These are phyloP conservation scores for Boletus reticulatus DNA, from an alignment of 768 basidiomycete genomes.

Conservation along the genomic window DNA sequence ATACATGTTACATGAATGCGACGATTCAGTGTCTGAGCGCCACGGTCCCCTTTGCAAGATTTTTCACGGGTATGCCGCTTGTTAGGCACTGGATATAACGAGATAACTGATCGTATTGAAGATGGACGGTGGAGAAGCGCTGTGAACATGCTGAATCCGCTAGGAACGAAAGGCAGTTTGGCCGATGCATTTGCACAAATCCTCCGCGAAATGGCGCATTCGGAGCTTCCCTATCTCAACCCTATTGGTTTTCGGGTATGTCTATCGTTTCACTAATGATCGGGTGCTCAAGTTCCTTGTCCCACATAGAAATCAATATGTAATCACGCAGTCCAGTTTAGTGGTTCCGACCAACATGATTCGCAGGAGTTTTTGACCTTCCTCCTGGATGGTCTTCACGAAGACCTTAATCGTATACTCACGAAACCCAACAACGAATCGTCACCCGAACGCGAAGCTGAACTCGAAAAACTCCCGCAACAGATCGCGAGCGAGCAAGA, in stretches of 20 bases:
- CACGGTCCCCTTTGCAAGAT: slow-evolving; percentile 88
- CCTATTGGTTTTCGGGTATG: slow-evolving; percentile 84
- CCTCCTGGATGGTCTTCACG: slow-evolving; percentile 88
- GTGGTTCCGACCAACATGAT: slow-evolving; percentile 90
- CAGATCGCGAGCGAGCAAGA: slow-evolving; percentile 91
- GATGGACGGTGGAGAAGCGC: slow-evolving; percentile 81
- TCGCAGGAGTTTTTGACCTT: slow-evolving; percentile 97
- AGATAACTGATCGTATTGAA: slow-evolving; percentile 25
- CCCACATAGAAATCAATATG: slow-evolving; percentile 53
- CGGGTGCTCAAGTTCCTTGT: background rate
- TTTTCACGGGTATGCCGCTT: slow-evolving; percentile 73
- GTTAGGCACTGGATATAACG: background rate
- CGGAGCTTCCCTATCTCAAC: slow-evolving; percentile 77
- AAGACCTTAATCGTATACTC: slow-evolving; percentile 82
- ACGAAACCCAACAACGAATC: slow-evolving; percentile 61
- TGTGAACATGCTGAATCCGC: slow-evolving; percentile 80
- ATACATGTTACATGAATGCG: slow-evolving; percentile 99
- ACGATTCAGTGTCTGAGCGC: slow-evolving; percentile 96
- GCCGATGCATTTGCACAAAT: slow-evolving; percentile 81
- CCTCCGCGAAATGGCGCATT: slow-evolving; percentile 84
- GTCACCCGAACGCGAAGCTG: slow-evolving; percentile 81
- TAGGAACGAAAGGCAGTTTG: slow-evolving; percentile 85
- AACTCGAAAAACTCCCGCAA: slow-evolving; percentile 80
- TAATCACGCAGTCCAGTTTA: slow-evolving; percentile 67
- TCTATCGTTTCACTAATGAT: slow-evolving; percentile 20